Percentiles rank a stretch among this genome's conserved stretches.
Conservation (phyloP, 352 stramenopile species). For the Phytophthora boehmeriae region DNA sequence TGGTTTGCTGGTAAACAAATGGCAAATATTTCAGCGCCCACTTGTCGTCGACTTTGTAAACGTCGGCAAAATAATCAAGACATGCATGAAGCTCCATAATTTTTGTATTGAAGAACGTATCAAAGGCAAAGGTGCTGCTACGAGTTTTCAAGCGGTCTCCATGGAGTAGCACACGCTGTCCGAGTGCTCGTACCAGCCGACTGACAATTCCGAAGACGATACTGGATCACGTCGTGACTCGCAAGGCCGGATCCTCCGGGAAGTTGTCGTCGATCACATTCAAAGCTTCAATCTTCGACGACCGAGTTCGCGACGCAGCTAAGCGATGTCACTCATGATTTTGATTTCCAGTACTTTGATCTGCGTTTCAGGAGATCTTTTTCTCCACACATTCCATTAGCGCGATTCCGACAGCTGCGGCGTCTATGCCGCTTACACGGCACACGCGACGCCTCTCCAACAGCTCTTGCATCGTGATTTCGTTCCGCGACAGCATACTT, state of each 20-base stretch:
- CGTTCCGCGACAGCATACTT: constrained; percentile 6
- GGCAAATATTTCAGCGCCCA: constrained; percentile 27
- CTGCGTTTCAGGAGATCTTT: neutral
- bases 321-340: neutral
- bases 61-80: constrained; percentile 1
- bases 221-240: neutral
- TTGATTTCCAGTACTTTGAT: neutral
- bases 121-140: neutral
- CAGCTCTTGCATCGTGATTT: neutral
- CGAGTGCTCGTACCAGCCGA: constrained; percentile 2
- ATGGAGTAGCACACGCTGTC: neutral
- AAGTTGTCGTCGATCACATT: constrained; percentile 5
- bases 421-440: neutral
- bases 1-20: constrained; percentile 31
- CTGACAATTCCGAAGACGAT: neutral
- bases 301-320: neutral
- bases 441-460: constrained; percentile 4
- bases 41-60: constrained; percentile 9
- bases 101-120: constrained; percentile 1
- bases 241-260: neutral
- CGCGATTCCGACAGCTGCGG: neutral
- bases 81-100: constrained; percentile 4
- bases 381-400: neutral
- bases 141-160: neutral
- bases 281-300: constrained; percentile 5